These are phyloP conservation scores for Eremomyces bilateralis DNA, from an alignment of 495 filamentous ascomycete species.

Conservation along the genomic window DNA sequence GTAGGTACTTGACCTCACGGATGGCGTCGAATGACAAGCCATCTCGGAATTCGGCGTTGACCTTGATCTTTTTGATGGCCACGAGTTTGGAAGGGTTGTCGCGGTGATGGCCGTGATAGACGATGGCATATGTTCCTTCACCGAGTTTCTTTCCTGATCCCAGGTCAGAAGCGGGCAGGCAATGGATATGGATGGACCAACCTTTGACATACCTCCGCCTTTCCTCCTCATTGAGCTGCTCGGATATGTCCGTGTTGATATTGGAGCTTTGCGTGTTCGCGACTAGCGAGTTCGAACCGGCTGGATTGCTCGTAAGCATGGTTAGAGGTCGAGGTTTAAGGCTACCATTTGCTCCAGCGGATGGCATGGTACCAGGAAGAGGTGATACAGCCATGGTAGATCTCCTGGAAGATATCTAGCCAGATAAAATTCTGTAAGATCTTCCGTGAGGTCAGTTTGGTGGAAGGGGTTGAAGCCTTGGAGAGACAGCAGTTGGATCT, in stretches of 20 bases:
- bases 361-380: too few species aligned
- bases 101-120: constrained; percentile 65
- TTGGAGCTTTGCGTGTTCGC: too few species aligned
- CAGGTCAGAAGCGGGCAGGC: constrained; percentile 1
- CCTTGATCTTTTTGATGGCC: constrained; percentile 97
- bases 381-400: too few species aligned
- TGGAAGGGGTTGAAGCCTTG: too few species aligned
- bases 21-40: constrained; percentile 86
- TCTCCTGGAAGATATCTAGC: too few species aligned
- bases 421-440: too few species aligned
- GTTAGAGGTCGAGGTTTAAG: too few species aligned
- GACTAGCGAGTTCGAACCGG: too few species aligned
- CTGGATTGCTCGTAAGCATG: too few species aligned
- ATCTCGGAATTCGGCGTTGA: constrained; percentile 62
- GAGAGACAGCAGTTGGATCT: too few species aligned
- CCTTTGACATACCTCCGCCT: constrained; percentile 80
- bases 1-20: constrained; percentile 82
- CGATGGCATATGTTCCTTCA: constrained; percentile 91
- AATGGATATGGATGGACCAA: constrained; percentile 14
- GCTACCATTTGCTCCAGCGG: too few species aligned
- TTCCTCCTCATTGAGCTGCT: constrained; percentile 75
- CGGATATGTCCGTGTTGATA: constrained; percentile 48
- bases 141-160: constrained; percentile 63
- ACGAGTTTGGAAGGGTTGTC: constrained; percentile 45
- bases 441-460: too few species aligned